phyloP scores from a whole-genome alignment of 2,329 filamentous ascomycete genomes.

The Fusarium phyllophilum region DNA sequence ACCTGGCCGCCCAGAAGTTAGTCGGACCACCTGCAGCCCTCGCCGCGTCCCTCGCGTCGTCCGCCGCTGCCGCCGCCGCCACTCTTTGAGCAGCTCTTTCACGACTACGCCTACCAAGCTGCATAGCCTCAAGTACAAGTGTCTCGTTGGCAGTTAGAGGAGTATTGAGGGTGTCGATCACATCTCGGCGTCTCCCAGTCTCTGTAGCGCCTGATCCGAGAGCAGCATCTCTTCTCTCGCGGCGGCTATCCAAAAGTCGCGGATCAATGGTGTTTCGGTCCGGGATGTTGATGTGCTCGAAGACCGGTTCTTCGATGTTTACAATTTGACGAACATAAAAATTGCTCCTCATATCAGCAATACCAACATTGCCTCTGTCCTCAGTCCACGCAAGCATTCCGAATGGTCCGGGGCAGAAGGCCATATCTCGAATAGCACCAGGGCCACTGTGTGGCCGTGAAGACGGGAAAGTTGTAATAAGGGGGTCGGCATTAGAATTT shows the following conservation, averaged over 20 bases:
- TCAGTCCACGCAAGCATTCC: constrained; percentile 96
- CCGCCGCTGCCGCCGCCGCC: constrained; percentile 18
- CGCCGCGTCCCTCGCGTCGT: constrained; percentile 1
- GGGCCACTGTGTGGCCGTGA: constrained; percentile 75
- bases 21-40: constrained; percentile 16
- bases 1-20: constrained; percentile 24
- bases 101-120: constrained; percentile 62
- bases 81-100: constrained; percentile 52
- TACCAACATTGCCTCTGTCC: constrained; percentile 78
- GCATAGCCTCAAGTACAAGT: constrained; percentile 65
- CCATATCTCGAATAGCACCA: constrained; percentile 89
- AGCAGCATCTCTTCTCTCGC: constrained; percentile 51
- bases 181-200: constrained; percentile 45
- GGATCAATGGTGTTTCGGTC: constrained; percentile 66
- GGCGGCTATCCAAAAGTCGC: constrained; percentile 59
- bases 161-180: constrained; percentile 58
- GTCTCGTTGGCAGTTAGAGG: constrained; percentile 66
- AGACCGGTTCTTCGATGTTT: constrained; percentile 67
- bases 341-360: constrained; percentile 76
- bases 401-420: constrained; percentile 89
- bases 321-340: constrained; percentile 76
- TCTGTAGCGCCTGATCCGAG: constrained; percentile 6
- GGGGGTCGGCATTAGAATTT: constrained; percentile 62
- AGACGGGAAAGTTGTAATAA: constrained; percentile 81
- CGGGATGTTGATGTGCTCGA: constrained; percentile 66